Evolutionary conservation across 441 rosid genomes (phyloP), one percentile per base, ranked within the genome.

Genomic region (Croton laevigatus): DNA sequence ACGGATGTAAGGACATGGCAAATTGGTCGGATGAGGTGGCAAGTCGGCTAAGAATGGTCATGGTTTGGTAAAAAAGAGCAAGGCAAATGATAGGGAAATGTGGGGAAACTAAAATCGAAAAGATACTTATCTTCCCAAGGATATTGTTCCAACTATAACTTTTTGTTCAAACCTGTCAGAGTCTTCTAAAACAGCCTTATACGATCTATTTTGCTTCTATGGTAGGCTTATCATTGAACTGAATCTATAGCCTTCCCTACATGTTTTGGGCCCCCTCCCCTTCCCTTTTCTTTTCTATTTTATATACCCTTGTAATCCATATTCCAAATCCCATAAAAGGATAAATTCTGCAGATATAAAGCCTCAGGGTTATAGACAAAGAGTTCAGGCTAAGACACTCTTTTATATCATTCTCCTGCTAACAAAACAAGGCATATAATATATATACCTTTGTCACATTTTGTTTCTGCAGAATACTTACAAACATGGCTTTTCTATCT

Each of bases 151-250:
- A 84, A 82, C 81, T 72, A 49, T 67, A 77, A 73, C 90, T 86
- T 88, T 90, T 78, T 82, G 88, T 91, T 93, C 97, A 88, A 91
- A 93, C 90, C 83, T 88, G 96, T 83, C 90, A 83, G 90, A 78
- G 80, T 86, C 86, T 88, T 88, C 89, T 79, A 80, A 80, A 69
- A 73, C 85, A 81, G 81, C 88, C 90, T 84, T 65, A 38, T 42
- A 60, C 32, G 46, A 38, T 59, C 19, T 32, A 8, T 55, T 78
- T 77, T 84, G 84, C 88, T 81, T 84, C 82, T n/a, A 57, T 79
- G 77, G 59, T 82, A 84, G 72, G 84, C 84, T 82, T 69, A 83
- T 82, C 80, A 74, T 86, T 75, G 83, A 82, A 75, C 65, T 86
- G 86, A 84, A 86, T 82, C 92, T 74, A 80, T 64, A 67, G 71